phyloP scores from a whole-genome alignment of 176 grass and related monocot species.

The Musa troglodytarum region DNA sequence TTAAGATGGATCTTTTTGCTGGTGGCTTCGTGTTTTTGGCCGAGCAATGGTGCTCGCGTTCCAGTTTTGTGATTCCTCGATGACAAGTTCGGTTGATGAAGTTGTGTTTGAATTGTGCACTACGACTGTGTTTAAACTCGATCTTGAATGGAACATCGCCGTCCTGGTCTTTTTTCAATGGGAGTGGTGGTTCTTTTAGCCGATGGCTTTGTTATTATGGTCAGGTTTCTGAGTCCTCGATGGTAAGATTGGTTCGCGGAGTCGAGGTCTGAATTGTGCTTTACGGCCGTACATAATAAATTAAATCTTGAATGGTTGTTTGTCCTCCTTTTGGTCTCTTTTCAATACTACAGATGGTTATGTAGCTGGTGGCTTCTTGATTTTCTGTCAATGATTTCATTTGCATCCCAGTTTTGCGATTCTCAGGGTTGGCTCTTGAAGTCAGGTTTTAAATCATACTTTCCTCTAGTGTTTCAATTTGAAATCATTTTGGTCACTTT shows the following conservation, averaged over 20 bases:
- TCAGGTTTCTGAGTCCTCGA: not conserved
- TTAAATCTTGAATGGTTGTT: not conserved
- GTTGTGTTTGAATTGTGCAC: not conserved
- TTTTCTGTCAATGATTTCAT: too few relatives aligned
- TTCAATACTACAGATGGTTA: not conserved
- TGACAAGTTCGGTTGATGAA: not conserved
- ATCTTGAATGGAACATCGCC: too few relatives aligned
- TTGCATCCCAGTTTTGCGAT: too few relatives aligned
- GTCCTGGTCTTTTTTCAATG: too few relatives aligned
- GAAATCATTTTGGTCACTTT: too few relatives aligned
- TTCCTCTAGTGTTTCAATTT: too few relatives aligned
- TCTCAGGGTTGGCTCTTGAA: too few relatives aligned
- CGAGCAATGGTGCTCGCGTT: not conserved
- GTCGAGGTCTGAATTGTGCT: conserved; percentile 1
- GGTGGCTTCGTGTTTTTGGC: not conserved
- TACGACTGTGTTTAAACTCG: not conserved
- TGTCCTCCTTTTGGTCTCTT: not conserved
- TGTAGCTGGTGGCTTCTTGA: too few relatives aligned
- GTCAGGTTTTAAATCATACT: too few relatives aligned
- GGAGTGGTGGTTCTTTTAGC: too few relatives aligned
- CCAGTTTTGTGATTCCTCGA: not conserved
- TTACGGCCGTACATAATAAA: not conserved
- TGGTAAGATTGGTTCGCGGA: not conserved
- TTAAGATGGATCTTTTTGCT: not conserved
- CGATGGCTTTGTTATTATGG: too few relatives aligned